Base-by-base conservation (phyloP, 176 grass and related monocot genomes). In the Olyra latifolia region DNA sequence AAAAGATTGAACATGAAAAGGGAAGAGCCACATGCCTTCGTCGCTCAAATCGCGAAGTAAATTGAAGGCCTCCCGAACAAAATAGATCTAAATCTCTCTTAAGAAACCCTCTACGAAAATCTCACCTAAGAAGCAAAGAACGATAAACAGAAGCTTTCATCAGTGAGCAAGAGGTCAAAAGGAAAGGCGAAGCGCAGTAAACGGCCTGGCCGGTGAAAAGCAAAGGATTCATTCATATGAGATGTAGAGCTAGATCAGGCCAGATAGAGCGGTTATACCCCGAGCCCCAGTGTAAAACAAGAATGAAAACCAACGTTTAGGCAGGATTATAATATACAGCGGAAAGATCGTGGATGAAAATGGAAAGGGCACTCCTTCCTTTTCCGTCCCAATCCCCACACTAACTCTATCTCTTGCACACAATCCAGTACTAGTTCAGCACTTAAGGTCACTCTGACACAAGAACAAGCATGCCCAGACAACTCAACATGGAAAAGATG, bases 401-500 rank as follows among this genome's bases (percentile, higher is more conserved):
- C 52, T 80, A 45, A 85, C 76, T 80, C 43, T 75, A 38, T 62
- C 25, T 43, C 29, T 50, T 42, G 62, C 28, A 29, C 66, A 62
- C 20, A 69, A 77, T 63, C 14, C 79, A 15, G 23, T 62, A 69
- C 58, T 8, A 54, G 55, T 12, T 77, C 20, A 77, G 56, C 47
- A 82, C 64, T 71, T 39, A 42, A 79, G 76, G 27, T 61, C 57
- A 61, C 68, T 84, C 81, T 80, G 87, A 84, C 75, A 88, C 74
- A n/a, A 44, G 44, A 75, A 85, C 67, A 54, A 4, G 28, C n/a
- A n/a, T n/a, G n/a, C 35, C 17, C 53, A 44, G 35, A 59, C 72
- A 43, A 53, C 44, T 39, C 56, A 78, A 32, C 57, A 38, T 39
- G 49, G 66, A 89, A 71, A 89, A 71, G 78, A 77, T 77, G 68